Base-by-base conservation (phyloP, 2,329 filamentous ascomycete genomes). In the Cyclaneusma minus region DNA sequence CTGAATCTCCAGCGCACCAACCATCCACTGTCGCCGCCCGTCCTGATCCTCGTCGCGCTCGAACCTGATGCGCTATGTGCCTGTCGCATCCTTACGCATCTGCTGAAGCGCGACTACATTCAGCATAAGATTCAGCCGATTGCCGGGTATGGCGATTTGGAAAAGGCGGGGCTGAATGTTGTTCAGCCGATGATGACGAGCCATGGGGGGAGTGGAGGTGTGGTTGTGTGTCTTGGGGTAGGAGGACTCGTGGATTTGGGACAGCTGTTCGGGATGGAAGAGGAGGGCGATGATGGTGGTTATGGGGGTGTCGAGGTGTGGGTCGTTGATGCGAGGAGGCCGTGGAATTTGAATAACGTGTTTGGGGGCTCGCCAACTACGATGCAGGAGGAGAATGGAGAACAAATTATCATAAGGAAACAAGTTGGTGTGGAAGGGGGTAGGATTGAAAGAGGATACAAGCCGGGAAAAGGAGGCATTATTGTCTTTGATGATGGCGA, bases 21-120 rank as follows among this genome's bases (percentile, higher is more conserved):
- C 38, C 82, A 94, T 48, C 78, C 85, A n/a, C 70, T 87, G 27
- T 89, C 84, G 11, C 80, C 87, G 20, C 85, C 85, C 1, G 83
- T 95, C 28, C 66, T 95, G 14, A 71, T 98, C 36, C 78, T 98
- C 30, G 85, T 85, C 37, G 81, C 87, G 18, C 79, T 95, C 48
- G 87, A 94, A 47, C 84, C 89, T 29, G 89, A 98, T 56, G 81
- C 89, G 36, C 71, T 98, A 35, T 95, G 87, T 54, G 89, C 85
- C 35, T 92, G 84, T 50, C 83, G 85, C 34, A 94, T 98, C 34
- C 70, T 98, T 24, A 92, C 87, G 3, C 68, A 78, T 26, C 65
- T 98, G n/a, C 64, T 98, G 33, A 94, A 92, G 55, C 79, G 87
- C 62, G 89, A 98, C 60, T 95, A 92, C 48, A 92, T 98, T 40